Evolutionary conservation across 495 filamentous ascomycete species (phyloP), one percentile per base, ranked within the genome.

Genomic region (Trichoderma orchidacearum): DNA sequence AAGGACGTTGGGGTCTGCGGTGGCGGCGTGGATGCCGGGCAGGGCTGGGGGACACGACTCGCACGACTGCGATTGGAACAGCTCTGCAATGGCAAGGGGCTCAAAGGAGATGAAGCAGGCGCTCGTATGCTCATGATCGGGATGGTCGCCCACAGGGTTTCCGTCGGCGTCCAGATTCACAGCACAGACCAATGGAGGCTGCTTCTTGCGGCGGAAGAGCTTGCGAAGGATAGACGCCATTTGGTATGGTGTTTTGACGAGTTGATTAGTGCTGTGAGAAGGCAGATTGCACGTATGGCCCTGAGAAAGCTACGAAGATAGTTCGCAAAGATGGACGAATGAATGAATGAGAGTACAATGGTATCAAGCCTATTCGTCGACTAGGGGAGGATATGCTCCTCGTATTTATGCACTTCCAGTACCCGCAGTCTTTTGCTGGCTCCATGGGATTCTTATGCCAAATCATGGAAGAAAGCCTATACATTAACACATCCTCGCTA

Each of bases 1-100:
- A 15, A 60, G 58, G 31, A 58, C 55, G 35, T 62, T 62, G n/a
- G 58, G 58, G 30, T 60, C 51, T 41, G 57, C 31, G 38, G 28
- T 31, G 12, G 18, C 50, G 50, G 35, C 55, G 13, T 38, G 60
- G 53, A 61, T 59, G 25, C 45, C 50, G n/a, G 60, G 60, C 23
- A 59, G 30, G 48, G 55, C 59, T 17, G 61, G 61, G 23, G 61
- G 61, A 31, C 61, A 62, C 15, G 61, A 60, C 36, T 34, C 17
- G 38, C 61, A 62, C 6, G 58, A 58, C 57, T 62, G 61, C 21
- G 61, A 62, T 27, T 60, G 58, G 55, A 62, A 62, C 34, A 62
- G 53, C 41, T 61, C 60, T 15, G 56, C 52, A 12, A 61, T 45
- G 28, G 56, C 30, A 21, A 61, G 60, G 4, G 60, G 56, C 55